These are phyloP conservation scores for Arabis hirsuta DNA, from an alignment of 345 rosid species.

Conservation along the genomic window DNA sequence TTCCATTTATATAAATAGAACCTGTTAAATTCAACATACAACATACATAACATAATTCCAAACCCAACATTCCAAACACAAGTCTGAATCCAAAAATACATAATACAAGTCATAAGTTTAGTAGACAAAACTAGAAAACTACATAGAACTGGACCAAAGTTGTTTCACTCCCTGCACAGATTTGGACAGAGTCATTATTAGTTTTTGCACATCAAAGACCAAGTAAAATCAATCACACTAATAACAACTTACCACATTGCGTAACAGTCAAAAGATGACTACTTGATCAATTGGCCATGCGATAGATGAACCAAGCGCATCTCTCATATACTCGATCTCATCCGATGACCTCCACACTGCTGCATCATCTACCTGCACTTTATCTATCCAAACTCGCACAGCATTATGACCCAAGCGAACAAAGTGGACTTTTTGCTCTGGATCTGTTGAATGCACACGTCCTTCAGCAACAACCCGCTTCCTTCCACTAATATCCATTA, in stretches of 20 bases:
- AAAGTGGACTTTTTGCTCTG: not conserved
- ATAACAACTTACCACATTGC: not conserved
- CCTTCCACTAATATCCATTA: not conserved
- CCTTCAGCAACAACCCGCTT: not conserved
- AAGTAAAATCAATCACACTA: not conserved
- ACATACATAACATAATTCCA: too few relatives aligned
- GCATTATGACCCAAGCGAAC: not conserved
- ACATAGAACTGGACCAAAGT: too few relatives aligned
- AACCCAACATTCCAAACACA: too few relatives aligned
- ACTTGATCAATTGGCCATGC: constrained; percentile 8
- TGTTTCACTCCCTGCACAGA: not conserved
- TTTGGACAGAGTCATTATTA: not conserved
- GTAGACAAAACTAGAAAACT: too few relatives aligned
- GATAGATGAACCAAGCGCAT: constrained; percentile 1
- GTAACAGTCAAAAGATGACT: not conserved
- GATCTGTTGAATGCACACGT: not conserved
- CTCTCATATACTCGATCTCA: not conserved
- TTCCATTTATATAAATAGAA: too few relatives aligned
- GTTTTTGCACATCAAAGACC: not conserved
- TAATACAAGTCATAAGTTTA: too few relatives aligned
- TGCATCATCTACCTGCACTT: not conserved
- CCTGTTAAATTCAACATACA: too few relatives aligned
- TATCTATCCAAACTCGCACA: not conserved
- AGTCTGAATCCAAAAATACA: too few relatives aligned
- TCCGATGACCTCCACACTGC: not conserved